A percentile compares a stretch with the other conserved stretches of the same genome.
Conservation (phyloP, 441 rosid genomes). For the Arabidopsis hybrid region DNA sequence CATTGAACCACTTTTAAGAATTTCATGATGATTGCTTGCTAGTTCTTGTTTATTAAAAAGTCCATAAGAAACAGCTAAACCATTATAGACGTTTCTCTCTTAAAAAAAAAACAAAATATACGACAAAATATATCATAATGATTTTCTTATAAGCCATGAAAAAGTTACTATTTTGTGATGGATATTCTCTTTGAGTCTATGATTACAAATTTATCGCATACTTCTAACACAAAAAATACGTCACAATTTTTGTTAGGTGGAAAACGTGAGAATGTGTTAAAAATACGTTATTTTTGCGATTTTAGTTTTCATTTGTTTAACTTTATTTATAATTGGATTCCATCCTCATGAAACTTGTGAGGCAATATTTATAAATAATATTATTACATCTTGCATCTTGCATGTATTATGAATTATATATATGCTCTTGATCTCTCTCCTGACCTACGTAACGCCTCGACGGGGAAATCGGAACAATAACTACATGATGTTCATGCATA, state of each 20-base stretch:
- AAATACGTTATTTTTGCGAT: neutral
- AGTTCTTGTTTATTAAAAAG: constrained; percentile 2
- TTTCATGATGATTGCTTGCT: constrained; percentile 27
- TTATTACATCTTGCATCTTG: constrained; percentile 1
- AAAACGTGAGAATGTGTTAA: neutral
- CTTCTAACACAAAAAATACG: neutral
- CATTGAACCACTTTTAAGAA: constrained; percentile 24
- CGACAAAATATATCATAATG: neutral
- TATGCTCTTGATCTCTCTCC: neutral
- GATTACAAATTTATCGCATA: neutral
- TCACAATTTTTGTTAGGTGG: neutral
- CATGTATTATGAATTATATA: neutral
- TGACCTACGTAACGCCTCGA: neutral
- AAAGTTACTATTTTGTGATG: constrained; percentile 4
- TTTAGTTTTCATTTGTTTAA: neutral
- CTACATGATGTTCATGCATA: neutral
- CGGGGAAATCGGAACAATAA: neutral
- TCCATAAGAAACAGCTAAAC: constrained; percentile 12
- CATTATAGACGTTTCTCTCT: neutral
- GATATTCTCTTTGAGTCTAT: neutral
- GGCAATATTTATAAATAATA: neutral
- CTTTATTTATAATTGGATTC: neutral
- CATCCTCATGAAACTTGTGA: neutral
- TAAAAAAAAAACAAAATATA: neutral
- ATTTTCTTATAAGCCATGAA: neutral